Evolutionary conservation across 2,329 filamentous ascomycete genomes (phyloP).

Genomic region (Pezicula radicicola): DNA sequence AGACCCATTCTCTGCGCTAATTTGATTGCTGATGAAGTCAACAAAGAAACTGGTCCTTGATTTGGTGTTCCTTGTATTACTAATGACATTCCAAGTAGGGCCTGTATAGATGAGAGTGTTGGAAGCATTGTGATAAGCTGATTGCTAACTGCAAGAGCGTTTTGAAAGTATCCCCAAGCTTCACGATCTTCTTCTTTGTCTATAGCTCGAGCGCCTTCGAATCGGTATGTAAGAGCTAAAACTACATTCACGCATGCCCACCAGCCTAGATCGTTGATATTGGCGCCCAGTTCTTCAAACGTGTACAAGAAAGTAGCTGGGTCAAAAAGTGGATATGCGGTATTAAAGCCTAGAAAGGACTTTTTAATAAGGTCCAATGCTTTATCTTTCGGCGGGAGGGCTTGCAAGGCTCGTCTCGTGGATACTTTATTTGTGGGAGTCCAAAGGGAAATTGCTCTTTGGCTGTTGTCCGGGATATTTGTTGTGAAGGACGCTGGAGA

Average conservation of each 20-base stretch:
- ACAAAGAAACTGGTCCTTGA: constrained; percentile 9
- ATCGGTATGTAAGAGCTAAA: constrained; percentile 19
- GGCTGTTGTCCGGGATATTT: not conserved
- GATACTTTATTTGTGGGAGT: constrained; percentile 2
- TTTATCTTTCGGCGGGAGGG: constrained; percentile 8
- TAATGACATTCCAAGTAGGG: constrained; percentile 23
- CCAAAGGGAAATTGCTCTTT: constrained; percentile 5
- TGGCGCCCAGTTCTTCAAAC: constrained; percentile 7
- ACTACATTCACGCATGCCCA: constrained; percentile 25
- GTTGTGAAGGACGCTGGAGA: not conserved
- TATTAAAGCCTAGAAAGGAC: constrained; percentile 11
- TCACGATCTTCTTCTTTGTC: constrained; percentile 6
- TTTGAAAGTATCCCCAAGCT: constrained; percentile 18
- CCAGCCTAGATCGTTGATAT: constrained; percentile 13
- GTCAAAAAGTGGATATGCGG: constrained; percentile 18
- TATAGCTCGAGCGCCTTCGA: constrained; percentile 1
- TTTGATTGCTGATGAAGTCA: constrained; percentile 20
- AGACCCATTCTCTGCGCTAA: constrained; percentile 21
- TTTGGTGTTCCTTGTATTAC: constrained; percentile 22
- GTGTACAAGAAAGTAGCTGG: constrained; percentile 8
- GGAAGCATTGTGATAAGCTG: constrained; percentile 11
- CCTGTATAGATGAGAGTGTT: constrained; percentile 17
- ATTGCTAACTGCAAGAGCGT: constrained; percentile 10
- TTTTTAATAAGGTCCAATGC: constrained; percentile 11
- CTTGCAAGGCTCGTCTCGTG: constrained; percentile 8